Evolutionary conservation across 306 rosid genomes (phyloP).

Genomic region (Astragalus glycyphyllos): DNA sequence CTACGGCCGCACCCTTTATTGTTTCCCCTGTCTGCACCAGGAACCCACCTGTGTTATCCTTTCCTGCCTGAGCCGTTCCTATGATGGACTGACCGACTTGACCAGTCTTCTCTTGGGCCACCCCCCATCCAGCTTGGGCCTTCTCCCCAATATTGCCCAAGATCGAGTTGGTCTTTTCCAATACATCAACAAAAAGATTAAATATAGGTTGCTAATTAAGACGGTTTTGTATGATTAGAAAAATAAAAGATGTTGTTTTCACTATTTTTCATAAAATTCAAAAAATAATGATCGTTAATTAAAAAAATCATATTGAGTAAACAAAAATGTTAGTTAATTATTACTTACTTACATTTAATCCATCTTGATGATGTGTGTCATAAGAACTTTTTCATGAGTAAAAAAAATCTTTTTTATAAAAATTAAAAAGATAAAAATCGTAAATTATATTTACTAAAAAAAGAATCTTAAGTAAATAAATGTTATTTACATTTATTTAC

Average conservation of each 20-base stretch:
- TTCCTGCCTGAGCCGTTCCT: conserved; percentile 46
- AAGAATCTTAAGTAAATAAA: too few relatives aligned
- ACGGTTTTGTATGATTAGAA: not conserved
- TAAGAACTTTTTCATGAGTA: too few relatives aligned
- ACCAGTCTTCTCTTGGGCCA: conserved; percentile 33
- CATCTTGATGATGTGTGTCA: too few relatives aligned
- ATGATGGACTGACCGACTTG: conserved; percentile 43
- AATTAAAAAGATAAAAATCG: too few relatives aligned
- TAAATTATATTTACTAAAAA: too few relatives aligned
- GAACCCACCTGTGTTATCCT: conserved; percentile 48
- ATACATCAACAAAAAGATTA: not conserved
- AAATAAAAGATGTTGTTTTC: too few relatives aligned
- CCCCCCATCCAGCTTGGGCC: conserved; percentile 40
- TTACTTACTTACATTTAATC: too few relatives aligned
- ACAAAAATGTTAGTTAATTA: too few relatives aligned
- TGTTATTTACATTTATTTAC: too few relatives aligned
- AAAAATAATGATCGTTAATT: not conserved
- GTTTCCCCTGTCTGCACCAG: conserved; percentile 66
- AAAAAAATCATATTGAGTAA: too few relatives aligned
- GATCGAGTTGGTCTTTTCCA: conserved; percentile 56
- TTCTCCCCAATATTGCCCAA: conserved; percentile 49
- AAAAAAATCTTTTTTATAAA: too few relatives aligned
- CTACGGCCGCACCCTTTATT: conserved; percentile 59
- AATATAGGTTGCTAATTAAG: not conserved
- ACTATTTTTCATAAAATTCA: too few relatives aligned